These are phyloP conservation scores for Moesziomyces sp. DNA, from an alignment of 1,284 basidiomycete species.

Conservation along the genomic window DNA sequence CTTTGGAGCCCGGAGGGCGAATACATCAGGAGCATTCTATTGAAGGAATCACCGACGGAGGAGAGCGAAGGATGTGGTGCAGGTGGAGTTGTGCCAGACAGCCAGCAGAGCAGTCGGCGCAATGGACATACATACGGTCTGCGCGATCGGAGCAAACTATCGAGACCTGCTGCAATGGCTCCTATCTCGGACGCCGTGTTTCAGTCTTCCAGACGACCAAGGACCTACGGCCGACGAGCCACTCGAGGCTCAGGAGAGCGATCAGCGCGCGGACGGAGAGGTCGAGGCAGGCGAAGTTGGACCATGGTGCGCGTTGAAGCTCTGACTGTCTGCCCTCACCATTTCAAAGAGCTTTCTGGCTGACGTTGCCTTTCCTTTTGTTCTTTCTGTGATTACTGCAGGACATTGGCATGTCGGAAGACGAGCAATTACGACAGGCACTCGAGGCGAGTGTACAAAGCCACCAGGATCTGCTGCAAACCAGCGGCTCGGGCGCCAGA, in stretches of 20 bases:
- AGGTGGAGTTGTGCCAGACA: background rate
- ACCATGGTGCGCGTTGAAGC: constrained; percentile 20
- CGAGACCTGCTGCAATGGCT: constrained; percentile 2
- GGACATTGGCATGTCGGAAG: constrained; percentile 42
- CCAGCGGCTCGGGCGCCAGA: constrained; percentile 24
- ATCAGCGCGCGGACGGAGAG: constrained; percentile 3
- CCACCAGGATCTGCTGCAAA: constrained; percentile 31
- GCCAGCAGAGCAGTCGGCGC: background rate
- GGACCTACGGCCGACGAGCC: constrained; percentile 7
- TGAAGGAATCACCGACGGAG: background rate
- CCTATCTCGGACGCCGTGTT: constrained; percentile 4
- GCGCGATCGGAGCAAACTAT: constrained; percentile 19
- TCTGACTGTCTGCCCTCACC: background rate
- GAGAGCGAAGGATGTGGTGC: background rate
- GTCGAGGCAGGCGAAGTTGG: constrained; percentile 12
- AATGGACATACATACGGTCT: constrained; percentile 10
- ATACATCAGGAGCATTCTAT: too few species aligned
- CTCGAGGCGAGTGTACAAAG: constrained; percentile 50
- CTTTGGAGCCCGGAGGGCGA: background rate
- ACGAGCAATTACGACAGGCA: constrained; percentile 50
- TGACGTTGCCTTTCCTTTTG: constrained; percentile 2
- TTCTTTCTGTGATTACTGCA: background rate
- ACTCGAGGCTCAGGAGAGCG: background rate
- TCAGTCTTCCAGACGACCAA: constrained; percentile 1
- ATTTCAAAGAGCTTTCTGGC: background rate